Conservation (phyloP, 176 grass and related monocot genomes). For the Carex myosuroides region DNA sequence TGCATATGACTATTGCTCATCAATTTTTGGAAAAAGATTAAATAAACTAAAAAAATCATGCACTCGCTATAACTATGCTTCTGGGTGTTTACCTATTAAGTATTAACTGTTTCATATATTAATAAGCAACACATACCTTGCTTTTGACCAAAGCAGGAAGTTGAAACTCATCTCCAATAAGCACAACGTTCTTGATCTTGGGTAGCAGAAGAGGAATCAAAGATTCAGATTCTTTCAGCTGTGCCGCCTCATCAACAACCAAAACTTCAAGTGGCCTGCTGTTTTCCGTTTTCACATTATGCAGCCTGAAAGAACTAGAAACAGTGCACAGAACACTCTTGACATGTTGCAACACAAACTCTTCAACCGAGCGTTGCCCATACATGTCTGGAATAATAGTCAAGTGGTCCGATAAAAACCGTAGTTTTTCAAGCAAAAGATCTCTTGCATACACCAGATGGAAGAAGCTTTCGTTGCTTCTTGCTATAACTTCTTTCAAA, state of each 20-base stretch:
- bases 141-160: slow-evolving; percentile 60
- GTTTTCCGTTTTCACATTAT: background rate
- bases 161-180: slow-evolving; percentile 65
- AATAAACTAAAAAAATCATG: too few species aligned
- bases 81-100: background rate
- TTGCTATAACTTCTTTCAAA: background rate
- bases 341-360: slow-evolving; percentile 31
- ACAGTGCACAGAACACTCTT: slow-evolving; percentile 60
- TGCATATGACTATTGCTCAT: background rate
- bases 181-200: slow-evolving; percentile 32
- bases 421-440: background rate
- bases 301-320: slow-evolving; percentile 33
- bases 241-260: slow-evolving; percentile 67
- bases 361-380: background rate
- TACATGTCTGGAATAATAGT: slow-evolving; percentile 14
- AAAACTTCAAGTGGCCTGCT: slow-evolving; percentile 37
- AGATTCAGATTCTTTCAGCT: slow-evolving; percentile 73
- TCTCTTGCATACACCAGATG: slow-evolving; percentile 15
- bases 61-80: too few species aligned
- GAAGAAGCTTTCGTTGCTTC: background rate
- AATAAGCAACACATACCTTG: slow-evolving; percentile 27
- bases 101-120: background rate
- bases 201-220: slow-evolving; percentile 51
- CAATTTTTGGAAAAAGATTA: too few species aligned
- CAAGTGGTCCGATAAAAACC: slow-evolving; percentile 17